Evolutionary conservation across 108 stramenopile species (phyloP).

Genomic region (Fragilaria crotonensis): DNA sequence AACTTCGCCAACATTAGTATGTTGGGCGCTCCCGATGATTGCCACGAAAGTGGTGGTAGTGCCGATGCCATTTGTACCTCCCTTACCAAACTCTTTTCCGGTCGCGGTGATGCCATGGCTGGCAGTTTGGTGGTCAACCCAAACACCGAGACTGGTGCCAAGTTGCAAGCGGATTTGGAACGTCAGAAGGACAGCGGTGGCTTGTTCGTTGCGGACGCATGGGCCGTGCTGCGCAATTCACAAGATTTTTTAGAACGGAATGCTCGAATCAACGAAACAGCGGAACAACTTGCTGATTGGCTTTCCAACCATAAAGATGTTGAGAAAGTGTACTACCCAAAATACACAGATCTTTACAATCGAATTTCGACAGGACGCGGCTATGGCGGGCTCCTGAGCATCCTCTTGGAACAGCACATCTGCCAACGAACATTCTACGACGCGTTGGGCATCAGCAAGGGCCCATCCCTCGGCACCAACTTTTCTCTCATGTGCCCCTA

Average conservation of each 20-base stretch:
- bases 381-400: slow-evolving; percentile 52
- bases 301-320: slow-evolving; percentile 37
- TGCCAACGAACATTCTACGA: slow-evolving; percentile 69
- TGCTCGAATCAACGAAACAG: slow-evolving; percentile 47
- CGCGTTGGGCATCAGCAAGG: slow-evolving; percentile 54
- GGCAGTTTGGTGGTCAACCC: slow-evolving; percentile 48
- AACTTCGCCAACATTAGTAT: slow-evolving; percentile 62
- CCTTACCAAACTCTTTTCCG: slow-evolving; percentile 63
- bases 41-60: slow-evolving; percentile 32
- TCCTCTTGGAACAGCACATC: slow-evolving; percentile 43
- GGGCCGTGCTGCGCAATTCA: slow-evolving; percentile 31
- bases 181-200: slow-evolving; percentile 25
- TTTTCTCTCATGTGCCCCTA: slow-evolving; percentile 74
- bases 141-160: slow-evolving; percentile 37
- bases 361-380: slow-evolving; percentile 10
- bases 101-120: slow-evolving; percentile 65
- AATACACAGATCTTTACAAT: slow-evolving; percentile 18
- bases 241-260: slow-evolving; percentile 47
- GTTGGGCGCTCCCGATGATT: too few species aligned
- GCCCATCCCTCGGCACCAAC: slow-evolving; percentile 70
- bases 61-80: slow-evolving; percentile 60
- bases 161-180: slow-evolving; percentile 42
- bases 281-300: slow-evolving; percentile 39
- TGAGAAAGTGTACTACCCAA: slow-evolving; percentile 51
- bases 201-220: slow-evolving; percentile 35